phyloP scores from a whole-genome alignment of 495 filamentous ascomycete genomes.

The Tuber microsphaerosporum region DNA sequence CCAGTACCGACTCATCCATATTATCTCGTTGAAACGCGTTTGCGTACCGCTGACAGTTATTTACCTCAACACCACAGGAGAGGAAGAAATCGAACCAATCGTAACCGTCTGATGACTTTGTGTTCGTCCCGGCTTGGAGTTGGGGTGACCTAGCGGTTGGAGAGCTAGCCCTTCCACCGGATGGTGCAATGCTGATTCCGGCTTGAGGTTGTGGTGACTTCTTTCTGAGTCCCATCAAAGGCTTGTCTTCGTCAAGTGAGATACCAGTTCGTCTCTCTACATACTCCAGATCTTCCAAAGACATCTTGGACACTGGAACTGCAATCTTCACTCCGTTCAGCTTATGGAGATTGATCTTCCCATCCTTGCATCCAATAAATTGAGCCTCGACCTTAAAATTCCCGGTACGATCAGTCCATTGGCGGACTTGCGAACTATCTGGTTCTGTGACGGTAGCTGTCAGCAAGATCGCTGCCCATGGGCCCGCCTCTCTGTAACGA shows the following conservation, averaged over 20 bases:
- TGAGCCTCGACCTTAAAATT: conserved; percentile 97
- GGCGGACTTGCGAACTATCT: conserved; percentile 72
- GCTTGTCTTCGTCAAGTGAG: conserved; percentile 94
- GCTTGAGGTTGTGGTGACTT: conserved; percentile 23
- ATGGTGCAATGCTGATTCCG: conserved; percentile 29
- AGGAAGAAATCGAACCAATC: conserved; percentile 99
- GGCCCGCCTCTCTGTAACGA: conserved; percentile 36
- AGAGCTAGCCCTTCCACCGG: conserved; percentile 17
- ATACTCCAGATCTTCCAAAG: conserved; percentile 85
- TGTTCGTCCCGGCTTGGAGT: conserved; percentile 46
- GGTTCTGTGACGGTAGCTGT: conserved; percentile 55
- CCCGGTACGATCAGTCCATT: conserved; percentile 89
- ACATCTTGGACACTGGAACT: conserved; percentile 91
- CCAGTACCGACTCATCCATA: conserved; percentile 86
- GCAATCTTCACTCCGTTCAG: conserved; percentile 97
- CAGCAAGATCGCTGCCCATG: conserved; percentile 34
- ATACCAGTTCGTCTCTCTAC: conserved; percentile 79
- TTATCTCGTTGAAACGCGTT: conserved; percentile 80
- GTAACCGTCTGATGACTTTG: conserved; percentile 60
- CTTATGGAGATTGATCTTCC: conserved; percentile 97
- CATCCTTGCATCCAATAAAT: conserved; percentile 86
- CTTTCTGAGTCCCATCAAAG: conserved; percentile 66
- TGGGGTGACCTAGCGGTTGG: conserved; percentile 22
- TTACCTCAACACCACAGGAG: conserved; percentile 76
- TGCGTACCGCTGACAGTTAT: conserved; percentile 89